Base-by-base conservation (phyloP, 495 filamentous ascomycete genomes). In the Apodospora peruviana region DNA sequence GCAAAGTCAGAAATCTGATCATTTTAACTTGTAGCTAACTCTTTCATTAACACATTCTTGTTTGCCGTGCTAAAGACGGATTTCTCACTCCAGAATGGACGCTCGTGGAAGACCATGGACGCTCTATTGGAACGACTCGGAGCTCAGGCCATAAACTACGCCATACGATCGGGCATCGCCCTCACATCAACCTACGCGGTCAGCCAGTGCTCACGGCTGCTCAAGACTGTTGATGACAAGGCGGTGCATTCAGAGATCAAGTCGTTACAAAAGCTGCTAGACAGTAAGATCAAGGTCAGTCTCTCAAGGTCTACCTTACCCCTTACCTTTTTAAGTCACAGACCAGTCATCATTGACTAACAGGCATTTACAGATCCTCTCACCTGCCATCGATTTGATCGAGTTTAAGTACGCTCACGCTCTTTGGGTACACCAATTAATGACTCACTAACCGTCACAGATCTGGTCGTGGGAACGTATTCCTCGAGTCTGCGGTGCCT, bases 391-490 rank as follows among this genome's bases (percentile, higher is more conserved):
- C 59, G 89, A 96, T 59, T 80, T 95, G 75, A 93, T 96, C 47
- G 90, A 95, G 62, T 74, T 96, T 53, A 94, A 93, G 85, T 90
- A 68, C 25, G 42, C 21, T 3, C 29, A 37, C 5, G 3, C 27
- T 44, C 5, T 17, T 18, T 39, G 8, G 20, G 16, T 16, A n/a
- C 10, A 16, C 20, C 4, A 37, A 20, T 19, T 41, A 58, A 22
- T 56, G 24, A 43, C 47, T 50, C 27, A 60, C 45, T 45, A 14
- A 4, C 17, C 8, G 43, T 20, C 43, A 45, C 37, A 90, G 86
- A 54, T 88, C 91, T 53, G 88, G 90, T 4, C 81, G 94, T 56
- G 94, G 94, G n/a, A 96, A 99, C 60, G 89, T 90, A 0, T 87
- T 90, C 44, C 76, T 99, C 2, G 91, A 96, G 60, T 89, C 88